Evolutionary conservation across 805 yeast genomes (phyloP), one percentile per base, ranked within the genome.

Genomic region (Priceomyces melissophilus): DNA sequence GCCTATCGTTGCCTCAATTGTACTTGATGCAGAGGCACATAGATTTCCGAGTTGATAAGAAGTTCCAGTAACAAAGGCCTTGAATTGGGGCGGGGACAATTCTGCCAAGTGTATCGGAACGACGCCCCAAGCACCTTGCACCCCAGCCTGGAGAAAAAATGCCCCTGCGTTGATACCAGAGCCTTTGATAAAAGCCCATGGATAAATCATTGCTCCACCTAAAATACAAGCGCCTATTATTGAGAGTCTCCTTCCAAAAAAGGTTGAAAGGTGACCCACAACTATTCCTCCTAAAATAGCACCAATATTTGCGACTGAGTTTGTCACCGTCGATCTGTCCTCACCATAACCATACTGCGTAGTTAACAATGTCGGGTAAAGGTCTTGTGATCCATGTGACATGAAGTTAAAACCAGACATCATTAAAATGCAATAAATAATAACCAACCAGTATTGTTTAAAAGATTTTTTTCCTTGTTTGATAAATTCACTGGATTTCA

Each of bases 301-400:
- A 38, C 72, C 73, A 41, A 67, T 49, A 47, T 67, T 67, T 37
- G 71, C 69, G 15, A 66, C 67, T n/a, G 63, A 49, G 39, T 63
- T 66, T 30, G 71, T 66, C 17, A 67, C 69, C 4, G 73, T 68
- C 11, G 66, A 54, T 31, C 60, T 47, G 48, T 68, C 61, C 2
- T 34, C 32, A 32, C 63, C 56, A 30, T 64, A 61, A 27, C 58
- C 58, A 35, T 61, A 59, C 58, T 58, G 70, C 33, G 45, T 54
- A 1, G 61, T 58, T 41, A 68, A 59, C 46, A 66, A 54, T 10
- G 72, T 65, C n/a, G 70, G 71, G 48, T 74, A 81, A 54, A 84
- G 63, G 58, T 84, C 91, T 61, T 84, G 89, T 4, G 87, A 78
- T 1, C 87, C 87, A 50, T 84, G 91, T 7, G 86, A 75, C 65